Percentiles rank a stretch among this genome's conserved stretches.
Conservation (phyloP, 2,329 filamentous ascomycete species). For the Cytospora leucostoma region DNA sequence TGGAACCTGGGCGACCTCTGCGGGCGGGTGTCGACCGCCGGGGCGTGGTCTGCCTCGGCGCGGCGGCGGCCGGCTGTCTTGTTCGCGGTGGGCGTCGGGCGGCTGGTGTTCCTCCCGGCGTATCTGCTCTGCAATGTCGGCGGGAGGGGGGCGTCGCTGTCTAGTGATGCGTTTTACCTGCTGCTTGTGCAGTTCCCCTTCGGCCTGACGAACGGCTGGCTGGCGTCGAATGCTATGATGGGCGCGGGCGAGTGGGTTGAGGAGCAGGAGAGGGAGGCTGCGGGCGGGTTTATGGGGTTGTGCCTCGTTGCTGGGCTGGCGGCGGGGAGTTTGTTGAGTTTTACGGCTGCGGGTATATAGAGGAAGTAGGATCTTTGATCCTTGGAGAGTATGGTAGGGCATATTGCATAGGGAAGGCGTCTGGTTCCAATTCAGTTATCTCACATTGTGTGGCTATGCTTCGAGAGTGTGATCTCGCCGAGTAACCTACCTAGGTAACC, state of each 20-base stretch:
- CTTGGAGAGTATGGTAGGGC: background rate
- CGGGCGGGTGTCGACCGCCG: slow-evolving; percentile 70
- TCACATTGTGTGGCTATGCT: background rate
- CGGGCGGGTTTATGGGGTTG: slow-evolving; percentile 91
- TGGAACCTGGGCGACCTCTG: slow-evolving; percentile 90
- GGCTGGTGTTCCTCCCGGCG: slow-evolving; percentile 74
- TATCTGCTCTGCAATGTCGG: slow-evolving; percentile 89
- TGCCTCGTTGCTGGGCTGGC: slow-evolving; percentile 84
- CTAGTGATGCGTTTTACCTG: slow-evolving; percentile 87
- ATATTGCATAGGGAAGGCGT: slow-evolving; percentile 22
- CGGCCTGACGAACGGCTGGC: slow-evolving; percentile 82
- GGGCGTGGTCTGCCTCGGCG: slow-evolving; percentile 54
- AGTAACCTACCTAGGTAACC: background rate
- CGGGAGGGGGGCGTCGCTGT: slow-evolving; percentile 70
- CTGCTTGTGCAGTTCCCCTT: slow-evolving; percentile 80
- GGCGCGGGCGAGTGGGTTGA: slow-evolving; percentile 79
- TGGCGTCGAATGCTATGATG: slow-evolving; percentile 91
- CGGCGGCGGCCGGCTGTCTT: slow-evolving; percentile 64
- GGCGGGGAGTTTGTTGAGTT: slow-evolving; percentile 86
- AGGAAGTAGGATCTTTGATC: background rate
- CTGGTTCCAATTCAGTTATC: background rate
- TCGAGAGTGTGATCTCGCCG: background rate
- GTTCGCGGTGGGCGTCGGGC: slow-evolving; percentile 65
- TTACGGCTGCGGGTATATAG: slow-evolving; percentile 60
- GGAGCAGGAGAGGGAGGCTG: slow-evolving; percentile 79